Evolutionary conservation across 768 basidiomycete genomes (phyloP).

Genomic region (Lactarius hengduanensis): DNA sequence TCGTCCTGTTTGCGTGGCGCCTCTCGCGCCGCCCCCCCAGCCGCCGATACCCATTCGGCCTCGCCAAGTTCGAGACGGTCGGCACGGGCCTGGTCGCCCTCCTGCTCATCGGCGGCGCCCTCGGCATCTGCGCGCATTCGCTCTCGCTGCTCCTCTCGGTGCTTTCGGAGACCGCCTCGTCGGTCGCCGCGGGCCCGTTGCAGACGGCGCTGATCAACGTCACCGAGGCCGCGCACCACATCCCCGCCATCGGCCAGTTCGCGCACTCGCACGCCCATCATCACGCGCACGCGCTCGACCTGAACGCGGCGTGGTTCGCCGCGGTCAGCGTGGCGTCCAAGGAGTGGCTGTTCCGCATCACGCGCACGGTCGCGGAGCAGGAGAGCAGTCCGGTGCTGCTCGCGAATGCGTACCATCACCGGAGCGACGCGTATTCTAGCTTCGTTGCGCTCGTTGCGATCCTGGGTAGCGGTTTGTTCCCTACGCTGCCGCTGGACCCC

Average conservation of each 20-base stretch:
- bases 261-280: conserved; percentile 57
- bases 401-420: conserved; percentile 97
- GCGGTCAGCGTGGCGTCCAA: conserved; percentile 75
- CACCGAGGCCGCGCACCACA: conserved; percentile 52
- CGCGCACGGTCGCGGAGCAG: conserved; percentile 85
- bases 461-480: conserved; percentile 83
- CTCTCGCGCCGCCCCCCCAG: conserved; percentile 82
- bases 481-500: conserved; percentile 86
- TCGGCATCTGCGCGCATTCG: conserved; percentile 88
- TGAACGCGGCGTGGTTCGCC: conserved; percentile 98
- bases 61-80: conserved; percentile 92
- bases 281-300: conserved; percentile 65
- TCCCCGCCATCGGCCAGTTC: conserved; percentile 42
- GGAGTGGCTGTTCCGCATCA: conserved; percentile 91
- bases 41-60: conserved; percentile 78
- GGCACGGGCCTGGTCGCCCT: conserved; percentile 90
- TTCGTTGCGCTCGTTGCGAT: conserved; percentile 91
- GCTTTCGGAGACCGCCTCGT: conserved; percentile 61
- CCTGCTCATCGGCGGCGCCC: conserved; percentile 78
- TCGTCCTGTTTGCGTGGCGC: conserved; percentile 86
- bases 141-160: conserved; percentile 78
- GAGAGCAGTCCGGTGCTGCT: conserved; percentile 88
- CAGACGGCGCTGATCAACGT: conserved; percentile 62
- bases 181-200: conserved; percentile 60
- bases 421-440: conserved; percentile 96